Evolutionary conservation across 2,329 filamentous ascomycete genomes (phyloP), one percentile per base, ranked within the genome.

Genomic region (Fusarium mangiferae): DNA sequence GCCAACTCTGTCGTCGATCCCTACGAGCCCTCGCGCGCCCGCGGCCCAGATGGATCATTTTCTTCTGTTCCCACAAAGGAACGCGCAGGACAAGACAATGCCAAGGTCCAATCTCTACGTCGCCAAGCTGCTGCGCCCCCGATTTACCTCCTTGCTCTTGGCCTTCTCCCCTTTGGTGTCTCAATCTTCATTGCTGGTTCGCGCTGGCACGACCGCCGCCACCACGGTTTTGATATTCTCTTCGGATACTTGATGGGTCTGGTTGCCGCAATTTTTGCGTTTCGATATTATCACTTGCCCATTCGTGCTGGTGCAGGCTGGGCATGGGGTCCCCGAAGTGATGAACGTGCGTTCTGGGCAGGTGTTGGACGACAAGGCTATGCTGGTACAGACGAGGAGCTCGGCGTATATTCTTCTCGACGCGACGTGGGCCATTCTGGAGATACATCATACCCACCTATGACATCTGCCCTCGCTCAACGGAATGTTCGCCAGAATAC

Each of bases 201-300:
- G 3, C 92, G 96, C 17, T 98, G 92, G 89, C 95, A 92, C 68
- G 92, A 98, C 81, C 97, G 92, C 84, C 91, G 94, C 44, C 96
- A 98, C 82, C 93, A 96, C 80, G 95, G 92, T n/a, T 96, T 98
- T 80, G 96, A 98, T 74, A 93, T 98, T 74, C 83, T 98, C 6
- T 94, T 93, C 72, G 96, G 96, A n/a, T 93, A 92, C 62, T 74
- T 93, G 18, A 92, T 98, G 70, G 96, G 96, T 14, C 87, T 92
- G 20, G 83, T 91, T 49, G 89, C 89, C 42, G 89, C 93, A 26
- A 91, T 91, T 80, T 90, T 96, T 75, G 89, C 91, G 7, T 98
- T 98, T 85, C 88, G 93, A 30, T 94, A 92, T 84, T 98, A 98
- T 80, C 94, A 98, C 80, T 84, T 96, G 15, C 94, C 95, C 2